Evolutionary conservation across 2,329 filamentous ascomycete genomes (phyloP).

Genomic region (Pseudonectria buxi): DNA sequence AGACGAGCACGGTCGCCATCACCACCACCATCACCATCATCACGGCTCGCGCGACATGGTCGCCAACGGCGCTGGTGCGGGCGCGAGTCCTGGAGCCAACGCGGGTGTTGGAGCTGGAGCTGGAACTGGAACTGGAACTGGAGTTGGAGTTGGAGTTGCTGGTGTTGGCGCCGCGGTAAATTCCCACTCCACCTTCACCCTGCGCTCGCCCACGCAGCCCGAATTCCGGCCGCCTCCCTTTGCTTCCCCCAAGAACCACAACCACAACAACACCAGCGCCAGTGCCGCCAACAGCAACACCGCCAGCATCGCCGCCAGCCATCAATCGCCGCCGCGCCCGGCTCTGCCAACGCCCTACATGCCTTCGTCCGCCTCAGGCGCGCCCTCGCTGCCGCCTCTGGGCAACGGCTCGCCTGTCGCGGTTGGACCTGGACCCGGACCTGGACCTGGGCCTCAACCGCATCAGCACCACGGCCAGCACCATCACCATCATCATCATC

Average conservation of each 20-base stretch:
- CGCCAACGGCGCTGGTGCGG: constrained; percentile 22
- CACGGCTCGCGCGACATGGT: constrained; percentile 41
- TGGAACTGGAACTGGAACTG: constrained; percentile 9
- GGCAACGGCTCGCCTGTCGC: constrained; percentile 17
- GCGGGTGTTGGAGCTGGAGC: constrained; percentile 9
- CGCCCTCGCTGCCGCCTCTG: constrained; percentile 25
- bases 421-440: constrained; percentile 15
- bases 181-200: constrained; percentile 37
- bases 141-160: constrained; percentile 15
- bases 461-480: constrained; percentile 28
- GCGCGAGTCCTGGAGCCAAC: constrained; percentile 17
- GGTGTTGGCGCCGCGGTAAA: constrained; percentile 15
- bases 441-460: constrained; percentile 19
- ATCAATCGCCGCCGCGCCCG: constrained; percentile 26
- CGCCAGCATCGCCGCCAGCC: constrained; percentile 23
- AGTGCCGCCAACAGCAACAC: constrained; percentile 20
- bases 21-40: constrained; percentile 29
- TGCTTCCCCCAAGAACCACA: constrained; percentile 22
- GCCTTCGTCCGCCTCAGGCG: constrained; percentile 27
- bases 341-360: constrained; percentile 30
- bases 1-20: constrained; percentile 30
- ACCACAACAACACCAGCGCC: constrained; percentile 23
- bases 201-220: constrained; percentile 43
- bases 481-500: constrained; percentile 26
- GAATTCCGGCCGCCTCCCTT: constrained; percentile 32